These are phyloP conservation scores for Larix sibirica DNA, from an alignment of 83 land plant species.

Conservation along the genomic window DNA sequence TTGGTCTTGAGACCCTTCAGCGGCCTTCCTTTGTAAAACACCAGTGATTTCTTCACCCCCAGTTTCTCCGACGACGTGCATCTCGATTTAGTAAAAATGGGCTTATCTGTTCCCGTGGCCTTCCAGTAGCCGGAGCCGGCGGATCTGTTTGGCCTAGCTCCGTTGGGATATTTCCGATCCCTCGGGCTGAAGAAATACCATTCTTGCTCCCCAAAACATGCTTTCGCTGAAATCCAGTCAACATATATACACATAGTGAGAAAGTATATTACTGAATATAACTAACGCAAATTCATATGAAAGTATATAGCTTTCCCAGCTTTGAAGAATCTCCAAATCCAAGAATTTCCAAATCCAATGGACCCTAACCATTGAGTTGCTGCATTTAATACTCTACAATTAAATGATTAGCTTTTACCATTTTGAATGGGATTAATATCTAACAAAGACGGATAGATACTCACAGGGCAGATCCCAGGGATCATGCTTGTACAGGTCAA, in stretches of 20 bases:
- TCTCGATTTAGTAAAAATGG: background rate
- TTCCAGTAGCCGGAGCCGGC: conserved; percentile 5
- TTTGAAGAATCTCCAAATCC: too few species aligned
- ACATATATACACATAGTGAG: background rate
- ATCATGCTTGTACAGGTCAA: background rate
- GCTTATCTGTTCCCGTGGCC: background rate
- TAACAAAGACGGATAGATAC: background rate
- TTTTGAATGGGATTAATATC: too few species aligned
- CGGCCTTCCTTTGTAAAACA: background rate
- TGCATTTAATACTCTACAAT: too few species aligned
- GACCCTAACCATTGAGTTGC: too few species aligned
- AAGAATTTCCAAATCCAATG: too few species aligned
- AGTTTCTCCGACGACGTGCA: background rate
- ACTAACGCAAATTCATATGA: background rate
- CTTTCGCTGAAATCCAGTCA: background rate
- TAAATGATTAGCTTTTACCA: too few species aligned
- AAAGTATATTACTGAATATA: background rate
- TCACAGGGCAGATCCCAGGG: conserved; percentile 1
- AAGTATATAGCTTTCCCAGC: too few species aligned
- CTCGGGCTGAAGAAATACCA: conserved; percentile 10
- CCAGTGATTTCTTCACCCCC: background rate
- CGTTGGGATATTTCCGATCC: background rate
- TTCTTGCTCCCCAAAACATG: background rate
- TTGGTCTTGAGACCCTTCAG: background rate
- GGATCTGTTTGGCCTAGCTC: background rate